Conservation (phyloP, 1,139 yeast species). For the Debaryomycetaceae sp. region DNA sequence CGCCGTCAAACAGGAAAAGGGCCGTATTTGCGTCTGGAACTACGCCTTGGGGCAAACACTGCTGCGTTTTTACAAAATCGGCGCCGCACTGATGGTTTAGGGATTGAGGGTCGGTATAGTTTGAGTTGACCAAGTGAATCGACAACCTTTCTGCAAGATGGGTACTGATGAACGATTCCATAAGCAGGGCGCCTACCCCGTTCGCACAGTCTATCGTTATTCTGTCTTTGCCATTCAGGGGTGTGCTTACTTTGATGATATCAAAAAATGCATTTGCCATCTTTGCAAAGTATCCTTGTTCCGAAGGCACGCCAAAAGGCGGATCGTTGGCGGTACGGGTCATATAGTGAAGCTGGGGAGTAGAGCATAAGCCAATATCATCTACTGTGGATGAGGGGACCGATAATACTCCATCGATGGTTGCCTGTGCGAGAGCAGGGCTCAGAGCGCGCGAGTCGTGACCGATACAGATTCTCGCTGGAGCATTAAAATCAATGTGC, state of each 20-base stretch:
- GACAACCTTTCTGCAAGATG: conserved; percentile 32
- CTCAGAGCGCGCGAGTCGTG: conserved; percentile 76
- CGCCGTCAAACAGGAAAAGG: conserved; percentile 90
- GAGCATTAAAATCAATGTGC: conserved; percentile 25
- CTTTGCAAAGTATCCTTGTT: conserved; percentile 62
- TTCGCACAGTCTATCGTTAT: conserved; percentile 82
- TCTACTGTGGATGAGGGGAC: conserved; percentile 31
- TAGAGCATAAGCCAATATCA: conserved; percentile 69
- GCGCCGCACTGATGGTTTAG: conserved; percentile 88
- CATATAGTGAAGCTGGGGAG: conserved; percentile 90
- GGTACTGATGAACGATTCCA: conserved; percentile 34
- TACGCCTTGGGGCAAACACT: conserved; percentile 59
- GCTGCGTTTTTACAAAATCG: conserved; percentile 87
- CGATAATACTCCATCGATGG: conserved; percentile 56
- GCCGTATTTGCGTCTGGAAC: conserved; percentile 31
- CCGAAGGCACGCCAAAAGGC: conserved; percentile 53
- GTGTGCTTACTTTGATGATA: conserved; percentile 14
- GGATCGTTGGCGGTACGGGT: conserved; percentile 62
- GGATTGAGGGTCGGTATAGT: conserved; percentile 40
- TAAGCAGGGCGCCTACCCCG: conserved; percentile 88
- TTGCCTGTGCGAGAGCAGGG: conserved; percentile 47
- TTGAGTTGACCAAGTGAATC: conserved; percentile 46
- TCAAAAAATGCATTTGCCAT: conserved; percentile 32
- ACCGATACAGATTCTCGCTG: conserved; percentile 43
- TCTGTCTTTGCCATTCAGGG: conserved; percentile 18